Conservation (phyloP, 78 protist species). For the Planoprotostelium fungivorum region DNA sequence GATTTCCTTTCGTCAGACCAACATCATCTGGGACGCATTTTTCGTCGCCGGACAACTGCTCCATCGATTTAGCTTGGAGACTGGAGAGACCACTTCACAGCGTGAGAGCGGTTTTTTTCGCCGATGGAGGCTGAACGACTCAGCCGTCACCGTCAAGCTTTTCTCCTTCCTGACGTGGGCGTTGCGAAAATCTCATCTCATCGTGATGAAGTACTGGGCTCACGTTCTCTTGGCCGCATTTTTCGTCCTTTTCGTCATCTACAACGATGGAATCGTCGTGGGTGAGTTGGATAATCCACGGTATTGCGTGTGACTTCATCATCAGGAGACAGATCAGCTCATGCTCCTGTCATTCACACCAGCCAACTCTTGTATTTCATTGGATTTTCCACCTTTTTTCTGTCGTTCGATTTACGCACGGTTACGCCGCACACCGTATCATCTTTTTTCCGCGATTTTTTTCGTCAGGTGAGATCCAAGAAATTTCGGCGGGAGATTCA, state of each 20-base stretch:
- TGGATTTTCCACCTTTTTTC: neutral
- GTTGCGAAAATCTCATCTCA: too few species aligned
- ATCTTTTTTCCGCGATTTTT: too few species aligned
- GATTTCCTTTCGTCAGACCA: slow-evolving; percentile 32
- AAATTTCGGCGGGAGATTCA: too few species aligned
- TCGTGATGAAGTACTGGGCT: neutral
- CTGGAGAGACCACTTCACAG: neutral
- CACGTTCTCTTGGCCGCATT: neutral
- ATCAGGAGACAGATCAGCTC: slow-evolving; percentile 38
- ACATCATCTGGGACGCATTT: slow-evolving; percentile 25
- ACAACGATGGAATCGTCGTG: neutral
- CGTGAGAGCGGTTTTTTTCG: neutral
- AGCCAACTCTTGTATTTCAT: slow-evolving; percentile 17
- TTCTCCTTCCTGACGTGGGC: too few species aligned
- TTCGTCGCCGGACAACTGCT: neutral
- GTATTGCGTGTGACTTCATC: neutral
- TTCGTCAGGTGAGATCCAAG: too few species aligned
- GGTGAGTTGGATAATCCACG: neutral
- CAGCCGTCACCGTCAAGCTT: too few species aligned
- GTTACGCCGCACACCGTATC: neutral
- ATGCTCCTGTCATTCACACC: slow-evolving; percentile 2
- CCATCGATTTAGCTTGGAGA: neutral
- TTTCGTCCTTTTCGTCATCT: neutral
- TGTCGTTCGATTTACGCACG: neutral
- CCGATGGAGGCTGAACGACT: too few species aligned